Conservation (phyloP, 805 yeast genomes). For the Ogataea pini region DNA sequence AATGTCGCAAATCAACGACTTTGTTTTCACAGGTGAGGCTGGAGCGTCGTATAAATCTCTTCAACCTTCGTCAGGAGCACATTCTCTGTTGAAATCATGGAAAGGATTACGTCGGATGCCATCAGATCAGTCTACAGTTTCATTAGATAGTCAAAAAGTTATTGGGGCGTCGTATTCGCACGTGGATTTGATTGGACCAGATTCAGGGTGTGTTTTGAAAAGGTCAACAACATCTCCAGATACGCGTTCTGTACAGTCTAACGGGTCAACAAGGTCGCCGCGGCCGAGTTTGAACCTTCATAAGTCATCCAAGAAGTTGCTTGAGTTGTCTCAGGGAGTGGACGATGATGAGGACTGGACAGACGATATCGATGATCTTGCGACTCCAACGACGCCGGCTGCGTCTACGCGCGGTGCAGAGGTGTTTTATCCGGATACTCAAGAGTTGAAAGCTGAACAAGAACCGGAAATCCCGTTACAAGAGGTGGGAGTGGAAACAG, state of each 20-base stretch:
- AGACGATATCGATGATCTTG: conserved; percentile 59
- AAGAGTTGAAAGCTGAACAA: conserved; percentile 13
- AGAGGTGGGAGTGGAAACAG: background rate
- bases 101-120: conserved; percentile 22
- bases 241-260: conserved; percentile 19
- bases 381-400: conserved; percentile 18
- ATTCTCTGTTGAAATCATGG: conserved; percentile 30
- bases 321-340: conserved; percentile 23
- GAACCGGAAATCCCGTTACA: background rate
- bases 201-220: conserved; percentile 4
- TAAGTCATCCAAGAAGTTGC: conserved; percentile 13
- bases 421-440: conserved; percentile 25
- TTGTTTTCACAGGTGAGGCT: conserved; percentile 25
- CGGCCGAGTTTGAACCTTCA: conserved; percentile 17
- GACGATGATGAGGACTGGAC: conserved; percentile 95
- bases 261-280: conserved; percentile 16
- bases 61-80: conserved; percentile 15
- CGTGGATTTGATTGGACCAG: conserved; percentile 40
- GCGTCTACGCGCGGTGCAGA: conserved; percentile 4
- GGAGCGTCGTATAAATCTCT: conserved; percentile 20
- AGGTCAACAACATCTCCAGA: conserved; percentile 24
- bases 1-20: conserved; percentile 34
- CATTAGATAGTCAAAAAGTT: conserved; percentile 33
- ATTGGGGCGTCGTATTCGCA: conserved; percentile 61
- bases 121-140: conserved; percentile 13